phyloP scores from a whole-genome alignment of 345 rosid species.

The Citrus maxima region DNA sequence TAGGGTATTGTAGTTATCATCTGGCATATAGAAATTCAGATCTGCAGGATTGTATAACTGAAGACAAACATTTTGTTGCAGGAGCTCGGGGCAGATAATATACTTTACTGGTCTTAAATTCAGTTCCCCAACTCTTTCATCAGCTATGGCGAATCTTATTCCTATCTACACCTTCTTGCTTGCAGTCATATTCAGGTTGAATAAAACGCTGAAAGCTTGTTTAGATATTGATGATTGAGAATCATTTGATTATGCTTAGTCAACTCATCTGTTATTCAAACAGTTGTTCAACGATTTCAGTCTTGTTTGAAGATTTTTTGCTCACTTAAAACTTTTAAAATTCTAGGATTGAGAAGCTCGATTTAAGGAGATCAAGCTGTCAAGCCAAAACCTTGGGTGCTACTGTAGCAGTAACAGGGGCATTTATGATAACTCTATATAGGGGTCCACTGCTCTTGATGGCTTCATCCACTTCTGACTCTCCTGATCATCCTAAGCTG shows the following conservation, averaged over 20 bases:
- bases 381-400: constrained; percentile 42
- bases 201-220: not conserved
- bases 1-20: constrained; percentile 20
- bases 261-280: too few species aligned
- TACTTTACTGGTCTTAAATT: constrained; percentile 20
- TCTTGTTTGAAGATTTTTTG: not conserved
- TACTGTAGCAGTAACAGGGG: constrained; percentile 35
- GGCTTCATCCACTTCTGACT: not conserved
- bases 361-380: constrained; percentile 29
- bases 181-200: constrained; percentile 33
- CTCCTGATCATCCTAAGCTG: constrained; percentile 5
- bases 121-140: constrained; percentile 37
- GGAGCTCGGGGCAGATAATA: constrained; percentile 35
- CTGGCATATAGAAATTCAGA: not conserved
- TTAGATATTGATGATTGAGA: not conserved
- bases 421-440: constrained; percentile 37
- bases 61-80: constrained; percentile 11
- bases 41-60: not conserved
- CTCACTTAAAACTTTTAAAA: not conserved
- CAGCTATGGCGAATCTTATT: constrained; percentile 34
- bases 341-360: constrained; percentile 37
- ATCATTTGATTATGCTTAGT: not conserved
- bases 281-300: not conserved
- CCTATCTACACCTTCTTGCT: constrained; percentile 41
- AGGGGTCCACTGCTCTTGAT: constrained; percentile 31